Percentiles rank a stretch among this genome's conserved stretches.
Evolutionary conservation across 345 rosid species (phyloP).

Genomic region (Pugionium dolabratum): DNA sequence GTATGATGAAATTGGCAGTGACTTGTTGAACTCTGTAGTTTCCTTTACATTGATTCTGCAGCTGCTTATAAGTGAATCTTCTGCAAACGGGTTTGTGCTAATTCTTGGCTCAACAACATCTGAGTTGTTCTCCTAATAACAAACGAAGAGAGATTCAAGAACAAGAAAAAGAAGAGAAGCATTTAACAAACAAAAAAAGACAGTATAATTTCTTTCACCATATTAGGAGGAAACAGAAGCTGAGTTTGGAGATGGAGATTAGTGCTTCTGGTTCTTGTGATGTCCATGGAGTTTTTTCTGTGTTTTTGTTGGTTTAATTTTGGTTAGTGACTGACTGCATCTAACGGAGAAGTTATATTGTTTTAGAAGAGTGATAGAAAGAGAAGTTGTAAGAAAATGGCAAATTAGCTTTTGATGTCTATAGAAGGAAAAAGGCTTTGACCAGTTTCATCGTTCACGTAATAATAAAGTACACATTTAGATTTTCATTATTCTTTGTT

Average conservation of each 20-base stretch:
- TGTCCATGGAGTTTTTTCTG: constrained; percentile 32
- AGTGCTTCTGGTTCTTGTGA: constrained; percentile 28
- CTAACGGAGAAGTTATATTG: constrained; percentile 9
- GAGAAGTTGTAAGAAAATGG: constrained; percentile 25
- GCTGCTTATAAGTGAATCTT: constrained; percentile 53
- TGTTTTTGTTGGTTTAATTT: constrained; percentile 20
- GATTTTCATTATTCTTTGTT: neutral
- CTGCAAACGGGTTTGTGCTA: constrained; percentile 56
- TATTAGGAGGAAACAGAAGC: constrained; percentile 31
- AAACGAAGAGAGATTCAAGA: constrained; percentile 20
- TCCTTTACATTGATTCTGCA: constrained; percentile 72
- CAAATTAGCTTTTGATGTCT: constrained; percentile 31
- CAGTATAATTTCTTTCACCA: constrained; percentile 13
- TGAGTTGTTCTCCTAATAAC: constrained; percentile 26
- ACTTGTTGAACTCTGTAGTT: constrained; percentile 68
- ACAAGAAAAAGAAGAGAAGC: neutral
- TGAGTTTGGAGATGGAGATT: constrained; percentile 32
- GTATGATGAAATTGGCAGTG: constrained; percentile 51
- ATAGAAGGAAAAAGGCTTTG: constrained; percentile 37
- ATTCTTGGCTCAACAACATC: constrained; percentile 25
- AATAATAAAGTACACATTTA: neutral
- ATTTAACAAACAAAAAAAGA: neutral
- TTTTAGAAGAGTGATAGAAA: constrained; percentile 14
- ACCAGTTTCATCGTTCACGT: constrained; percentile 14
- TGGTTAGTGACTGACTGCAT: constrained; percentile 26